These are phyloP conservation scores for Populus davidiana DNA, from an alignment of 345 rosid genomes.

Conservation along the genomic window DNA sequence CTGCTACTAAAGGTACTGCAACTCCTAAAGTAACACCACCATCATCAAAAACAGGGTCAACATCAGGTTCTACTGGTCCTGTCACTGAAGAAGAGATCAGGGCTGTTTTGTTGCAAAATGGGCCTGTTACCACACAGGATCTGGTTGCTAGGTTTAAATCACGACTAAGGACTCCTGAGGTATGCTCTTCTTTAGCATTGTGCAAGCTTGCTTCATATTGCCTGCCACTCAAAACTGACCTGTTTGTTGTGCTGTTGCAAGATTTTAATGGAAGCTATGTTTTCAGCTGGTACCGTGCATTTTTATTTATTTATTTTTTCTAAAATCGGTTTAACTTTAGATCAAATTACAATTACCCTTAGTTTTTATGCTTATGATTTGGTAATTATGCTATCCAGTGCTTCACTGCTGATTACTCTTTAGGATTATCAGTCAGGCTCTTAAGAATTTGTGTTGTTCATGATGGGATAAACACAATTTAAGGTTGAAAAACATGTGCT, in stretches of 20 bases:
- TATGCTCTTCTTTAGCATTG: conserved; percentile 17
- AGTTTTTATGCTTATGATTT: no score
- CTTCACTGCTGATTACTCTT: not conserved
- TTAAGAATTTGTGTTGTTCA: not conserved
- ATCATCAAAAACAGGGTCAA: conserved; percentile 41
- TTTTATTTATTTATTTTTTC: not conserved
- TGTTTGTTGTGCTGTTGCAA: not conserved
- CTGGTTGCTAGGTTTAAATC: conserved; percentile 82
- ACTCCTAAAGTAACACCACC: conserved; percentile 44
- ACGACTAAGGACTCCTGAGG: conserved; percentile 68
- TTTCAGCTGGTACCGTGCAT: not conserved
- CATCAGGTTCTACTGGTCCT: conserved; percentile 50
- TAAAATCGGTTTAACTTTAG: not conserved
- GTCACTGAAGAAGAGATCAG: conserved; percentile 91
- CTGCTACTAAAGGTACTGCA: conserved; percentile 34
- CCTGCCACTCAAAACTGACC: not conserved
- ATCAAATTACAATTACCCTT: not conserved
- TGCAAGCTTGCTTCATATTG: not conserved
- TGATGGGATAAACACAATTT: not conserved
- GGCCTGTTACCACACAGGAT: conserved; percentile 80
- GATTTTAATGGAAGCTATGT: not conserved
- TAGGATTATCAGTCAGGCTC: not conserved
- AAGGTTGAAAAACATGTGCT: not conserved
- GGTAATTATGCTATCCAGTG: not conserved
- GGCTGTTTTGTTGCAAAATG: conserved; percentile 70